Evolutionary conservation across 2,329 filamentous ascomycete species (phyloP).

Genomic region (Paraphoma sp.): DNA sequence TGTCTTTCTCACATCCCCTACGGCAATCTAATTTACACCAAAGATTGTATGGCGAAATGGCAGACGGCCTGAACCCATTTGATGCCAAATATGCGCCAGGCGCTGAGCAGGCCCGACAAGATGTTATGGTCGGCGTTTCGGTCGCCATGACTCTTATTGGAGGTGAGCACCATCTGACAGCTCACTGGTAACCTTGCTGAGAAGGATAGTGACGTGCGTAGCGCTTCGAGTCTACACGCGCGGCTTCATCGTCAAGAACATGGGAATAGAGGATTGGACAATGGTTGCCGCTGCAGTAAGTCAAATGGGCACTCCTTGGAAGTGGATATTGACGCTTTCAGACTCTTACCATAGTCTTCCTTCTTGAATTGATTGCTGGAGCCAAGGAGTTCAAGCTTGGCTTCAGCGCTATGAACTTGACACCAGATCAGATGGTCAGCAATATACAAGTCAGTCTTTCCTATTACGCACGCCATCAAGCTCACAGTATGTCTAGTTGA

Average conservation of each 20-base stretch:
- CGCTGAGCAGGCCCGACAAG: conserved; percentile 22
- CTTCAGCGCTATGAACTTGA: conserved; percentile 23
- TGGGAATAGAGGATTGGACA: conserved; percentile 37
- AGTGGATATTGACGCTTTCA: neutral
- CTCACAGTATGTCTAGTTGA: conserved; percentile 13
- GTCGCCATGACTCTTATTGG: conserved; percentile 24
- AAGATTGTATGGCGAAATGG: neutral
- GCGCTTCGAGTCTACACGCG: conserved; percentile 31
- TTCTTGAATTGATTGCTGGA: conserved; percentile 15
- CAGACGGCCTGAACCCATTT: conserved; percentile 17
- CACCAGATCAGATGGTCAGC: conserved; percentile 13
- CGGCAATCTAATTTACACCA: too few species aligned
- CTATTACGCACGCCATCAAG: neutral
- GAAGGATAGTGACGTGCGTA: conserved; percentile 20
- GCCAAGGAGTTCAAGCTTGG: conserved; percentile 21
- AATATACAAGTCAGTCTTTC: conserved; percentile 20
- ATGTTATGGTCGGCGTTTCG: conserved; percentile 23
- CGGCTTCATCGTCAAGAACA: conserved; percentile 29
- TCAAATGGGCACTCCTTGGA: neutral
- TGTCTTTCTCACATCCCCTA: neutral
- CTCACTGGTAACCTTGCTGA: neutral
- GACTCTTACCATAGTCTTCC: conserved; percentile 20
- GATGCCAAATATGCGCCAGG: conserved; percentile 17
- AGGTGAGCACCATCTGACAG: conserved; percentile 12
- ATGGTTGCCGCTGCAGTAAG: conserved; percentile 32